Evolutionary conservation across 2,329 filamentous ascomycete species (phyloP).

Genomic region (Lachnellula willkommii): DNA sequence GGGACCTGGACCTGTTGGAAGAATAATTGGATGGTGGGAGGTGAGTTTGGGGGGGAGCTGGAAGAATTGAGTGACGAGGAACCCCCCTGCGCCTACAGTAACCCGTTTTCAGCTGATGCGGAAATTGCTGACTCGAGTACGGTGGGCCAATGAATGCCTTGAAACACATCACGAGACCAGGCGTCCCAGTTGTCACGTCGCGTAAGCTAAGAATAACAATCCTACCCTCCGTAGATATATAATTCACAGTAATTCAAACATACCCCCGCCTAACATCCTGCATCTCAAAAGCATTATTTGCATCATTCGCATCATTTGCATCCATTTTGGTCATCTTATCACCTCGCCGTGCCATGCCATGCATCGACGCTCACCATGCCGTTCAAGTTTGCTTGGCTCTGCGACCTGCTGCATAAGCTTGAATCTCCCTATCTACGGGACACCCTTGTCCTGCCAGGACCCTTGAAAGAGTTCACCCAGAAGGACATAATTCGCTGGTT

Average conservation of each 20-base stretch:
- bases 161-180: background rate
- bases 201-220: background rate
- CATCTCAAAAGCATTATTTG: background rate
- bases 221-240: background rate
- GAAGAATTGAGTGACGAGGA: background rate
- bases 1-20: background rate
- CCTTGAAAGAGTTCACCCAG: slow-evolving; percentile 49
- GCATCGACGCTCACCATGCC: slow-evolving; percentile 44
- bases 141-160: background rate
- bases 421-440: slow-evolving; percentile 40
- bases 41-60: background rate
- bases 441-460: slow-evolving; percentile 35
- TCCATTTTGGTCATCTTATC: slow-evolving; percentile 2
- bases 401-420: slow-evolving; percentile 66
- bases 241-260: background rate
- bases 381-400: slow-evolving; percentile 64
- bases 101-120: background rate
- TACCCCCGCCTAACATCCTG: no score
- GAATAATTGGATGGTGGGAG: background rate
- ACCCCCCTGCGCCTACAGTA: background rate
- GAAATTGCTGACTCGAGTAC: background rate
- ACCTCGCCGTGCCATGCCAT: background rate
- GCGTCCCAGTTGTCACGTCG: background rate
- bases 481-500: slow-evolving; percentile 64
- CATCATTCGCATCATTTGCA: background rate